phyloP scores from a whole-genome alignment of 352 stramenopile genomes.

The Globisporangium nagaii region DNA sequence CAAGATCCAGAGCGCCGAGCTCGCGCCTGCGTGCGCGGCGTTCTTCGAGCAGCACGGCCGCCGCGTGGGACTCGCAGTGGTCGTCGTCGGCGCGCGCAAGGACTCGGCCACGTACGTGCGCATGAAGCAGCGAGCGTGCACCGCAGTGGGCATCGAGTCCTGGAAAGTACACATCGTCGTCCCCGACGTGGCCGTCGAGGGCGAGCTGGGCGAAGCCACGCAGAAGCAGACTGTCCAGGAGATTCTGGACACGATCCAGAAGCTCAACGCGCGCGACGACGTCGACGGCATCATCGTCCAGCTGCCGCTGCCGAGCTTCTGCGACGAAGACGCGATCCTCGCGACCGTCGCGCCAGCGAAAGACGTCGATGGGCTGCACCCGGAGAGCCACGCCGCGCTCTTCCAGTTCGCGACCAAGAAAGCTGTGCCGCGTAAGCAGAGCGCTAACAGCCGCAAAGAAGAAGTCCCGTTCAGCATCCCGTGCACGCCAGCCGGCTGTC shows the following conservation, averaged over 20 bases:
- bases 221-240: conserved; percentile 17
- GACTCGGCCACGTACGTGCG: conserved; percentile 98
- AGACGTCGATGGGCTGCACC: conserved; percentile 98
- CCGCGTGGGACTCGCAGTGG: conserved; percentile 94
- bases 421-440: conserved; percentile 3
- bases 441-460: conserved; percentile 4
- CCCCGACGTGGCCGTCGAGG: conserved; percentile 10
- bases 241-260: conserved; percentile 46
- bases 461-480: conserved; percentile 83
- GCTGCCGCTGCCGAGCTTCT: conserved; percentile 90
- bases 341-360: conserved; percentile 89
- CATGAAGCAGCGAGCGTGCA: conserved; percentile 98
- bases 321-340: conserved; percentile 93
- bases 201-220: conserved; percentile 1
- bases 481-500: conserved; percentile 95
- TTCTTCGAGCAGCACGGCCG: conserved; percentile 43
- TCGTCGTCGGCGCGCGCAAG: conserved; percentile 93
- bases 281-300: conserved; percentile 87
- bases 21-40: conserved; percentile 61
- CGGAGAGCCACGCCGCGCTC: conserved; percentile 94
- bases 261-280: conserved; percentile 59
- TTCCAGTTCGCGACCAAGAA: conserved; percentile 67
- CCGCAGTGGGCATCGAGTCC: conserved; percentile 89
- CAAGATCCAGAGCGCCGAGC: conserved; percentile 71
- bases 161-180: conserved; percentile 72